Percentiles rank a stretch among this genome's conserved stretches.
Conservation (phyloP, 2,329 filamentous ascomycete species). For the Allantophomopsis lycopodina region DNA sequence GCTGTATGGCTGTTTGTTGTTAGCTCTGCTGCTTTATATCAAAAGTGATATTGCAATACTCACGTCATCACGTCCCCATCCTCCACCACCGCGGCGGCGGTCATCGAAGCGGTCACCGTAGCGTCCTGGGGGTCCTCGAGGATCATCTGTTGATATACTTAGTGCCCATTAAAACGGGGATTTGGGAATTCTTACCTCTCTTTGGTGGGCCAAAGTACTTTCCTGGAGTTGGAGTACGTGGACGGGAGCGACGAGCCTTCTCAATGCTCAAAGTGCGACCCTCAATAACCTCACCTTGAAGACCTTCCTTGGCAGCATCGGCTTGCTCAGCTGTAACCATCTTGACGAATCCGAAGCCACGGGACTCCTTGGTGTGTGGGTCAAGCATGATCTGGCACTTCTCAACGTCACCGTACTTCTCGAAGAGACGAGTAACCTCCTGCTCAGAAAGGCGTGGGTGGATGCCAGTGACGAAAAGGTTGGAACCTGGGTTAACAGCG, state of each 20-base stretch:
- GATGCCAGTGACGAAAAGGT: constrained; percentile 97
- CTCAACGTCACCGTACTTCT: constrained; percentile 97
- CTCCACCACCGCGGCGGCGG: constrained; percentile 33
- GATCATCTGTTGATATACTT: constrained; percentile 33
- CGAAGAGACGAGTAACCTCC: constrained; percentile 88
- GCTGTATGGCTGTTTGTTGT: constrained; percentile 28
- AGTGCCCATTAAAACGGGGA: constrained; percentile 20
- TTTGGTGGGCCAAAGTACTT: constrained; percentile 99
- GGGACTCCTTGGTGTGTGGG: constrained; percentile 95
- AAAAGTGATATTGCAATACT: no score
- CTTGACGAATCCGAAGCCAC: constrained; percentile 98
- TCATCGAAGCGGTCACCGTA: constrained; percentile 48
- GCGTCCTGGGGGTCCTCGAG: constrained; percentile 29
- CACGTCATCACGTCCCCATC: constrained; percentile 33
- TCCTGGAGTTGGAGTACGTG: constrained; percentile 90
- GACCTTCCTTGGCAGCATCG: constrained; percentile 89
- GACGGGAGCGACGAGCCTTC: constrained; percentile 90
- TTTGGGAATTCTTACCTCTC: constrained; percentile 56
- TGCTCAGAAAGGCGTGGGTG: constrained; percentile 82
- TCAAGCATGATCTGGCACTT: constrained; percentile 99
- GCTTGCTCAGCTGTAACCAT: constrained; percentile 93
- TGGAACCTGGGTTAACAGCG: constrained; percentile 84
- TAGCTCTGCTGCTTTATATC: no score
- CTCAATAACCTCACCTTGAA: constrained; percentile 91
- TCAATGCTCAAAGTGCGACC: constrained; percentile 95